Evolutionary conservation across 495 filamentous ascomycete species (phyloP).

Genomic region (Neurospora terricola): DNA sequence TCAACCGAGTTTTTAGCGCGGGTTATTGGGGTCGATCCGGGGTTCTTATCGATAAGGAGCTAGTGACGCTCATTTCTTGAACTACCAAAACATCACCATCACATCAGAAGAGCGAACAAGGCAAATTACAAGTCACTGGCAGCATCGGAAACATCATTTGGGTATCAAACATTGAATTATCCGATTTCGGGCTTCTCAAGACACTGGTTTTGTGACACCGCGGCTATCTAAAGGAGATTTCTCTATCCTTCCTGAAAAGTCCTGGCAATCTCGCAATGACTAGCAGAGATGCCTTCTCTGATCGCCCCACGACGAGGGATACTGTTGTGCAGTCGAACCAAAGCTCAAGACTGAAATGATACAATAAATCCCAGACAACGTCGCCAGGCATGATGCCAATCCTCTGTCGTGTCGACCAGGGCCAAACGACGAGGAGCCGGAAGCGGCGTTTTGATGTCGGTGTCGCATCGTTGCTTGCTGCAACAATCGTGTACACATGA

Average conservation of each 20-base stretch:
- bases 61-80: not conserved
- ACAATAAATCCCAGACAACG: not conserved
- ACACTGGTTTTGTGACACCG: not conserved
- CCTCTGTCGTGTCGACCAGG: not conserved
- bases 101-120: not conserved
- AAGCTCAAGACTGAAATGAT: not conserved
- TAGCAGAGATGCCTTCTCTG: not conserved
- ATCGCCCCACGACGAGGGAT: not conserved
- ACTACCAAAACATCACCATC: not conserved
- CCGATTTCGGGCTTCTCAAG: not conserved
- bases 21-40: conserved; percentile 8
- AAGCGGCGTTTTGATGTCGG: not conserved
- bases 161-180: not conserved
- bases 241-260: not conserved
- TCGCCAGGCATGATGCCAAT: not conserved
- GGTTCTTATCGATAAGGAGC: conserved; percentile 28
- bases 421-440: not conserved
- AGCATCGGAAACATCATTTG: not conserved
- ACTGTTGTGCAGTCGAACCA: not conserved
- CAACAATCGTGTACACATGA: not conserved
- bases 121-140: not conserved
- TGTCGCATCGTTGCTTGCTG: not conserved
- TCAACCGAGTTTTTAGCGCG: conserved; percentile 19
- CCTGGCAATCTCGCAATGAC: not conserved
- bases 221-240: not conserved